These are phyloP conservation scores for Thalassiosira pacifica DNA, from an alignment of 352 stramenopile species.

Conservation along the genomic window DNA sequence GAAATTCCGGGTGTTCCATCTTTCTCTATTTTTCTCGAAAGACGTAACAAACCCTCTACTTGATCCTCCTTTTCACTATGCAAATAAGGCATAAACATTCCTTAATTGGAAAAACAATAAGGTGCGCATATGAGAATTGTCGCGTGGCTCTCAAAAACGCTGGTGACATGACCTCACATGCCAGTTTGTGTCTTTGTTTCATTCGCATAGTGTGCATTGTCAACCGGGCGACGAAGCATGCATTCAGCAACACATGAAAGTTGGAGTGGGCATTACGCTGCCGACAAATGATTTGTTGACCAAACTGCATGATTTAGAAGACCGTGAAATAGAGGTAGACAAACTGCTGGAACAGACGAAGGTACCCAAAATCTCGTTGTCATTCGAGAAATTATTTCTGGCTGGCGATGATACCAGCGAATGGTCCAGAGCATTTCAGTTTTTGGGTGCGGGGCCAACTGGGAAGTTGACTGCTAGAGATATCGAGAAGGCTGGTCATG, in stretches of 20 bases:
- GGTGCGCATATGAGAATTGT: no score
- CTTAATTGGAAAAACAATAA: no score
- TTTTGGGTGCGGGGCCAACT: slow-evolving; percentile 34
- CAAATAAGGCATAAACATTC: no score
- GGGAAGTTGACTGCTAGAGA: slow-evolving; percentile 13
- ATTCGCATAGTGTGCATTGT: slow-evolving; percentile 30
- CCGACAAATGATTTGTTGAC: slow-evolving; percentile 19
- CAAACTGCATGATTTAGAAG: slow-evolving; percentile 29
- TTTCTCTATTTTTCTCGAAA: no score
- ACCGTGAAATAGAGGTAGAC: slow-evolving; percentile 35
- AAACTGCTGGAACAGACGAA: slow-evolving; percentile 19
- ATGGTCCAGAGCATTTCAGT: slow-evolving; percentile 47
- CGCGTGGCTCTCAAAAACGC: no score
- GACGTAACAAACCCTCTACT: no score
- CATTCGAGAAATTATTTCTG: slow-evolving; percentile 50
- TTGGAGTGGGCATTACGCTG: slow-evolving; percentile 34
- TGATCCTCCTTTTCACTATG: no score
- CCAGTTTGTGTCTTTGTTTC: no score
- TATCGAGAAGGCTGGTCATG: slow-evolving; percentile 39
- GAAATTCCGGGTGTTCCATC: no score
- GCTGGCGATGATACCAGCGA: slow-evolving; percentile 34
- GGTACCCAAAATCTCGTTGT: slow-evolving; percentile 41
- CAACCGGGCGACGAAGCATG: slow-evolving; percentile 44
- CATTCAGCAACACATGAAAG: slow-evolving; percentile 41
- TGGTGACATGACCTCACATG: no score